A percentile compares a stretch with the other conserved stretches of the same genome.
Conservation (phyloP, 2,329 filamentous ascomycete species). For the Didymella lethalis region DNA sequence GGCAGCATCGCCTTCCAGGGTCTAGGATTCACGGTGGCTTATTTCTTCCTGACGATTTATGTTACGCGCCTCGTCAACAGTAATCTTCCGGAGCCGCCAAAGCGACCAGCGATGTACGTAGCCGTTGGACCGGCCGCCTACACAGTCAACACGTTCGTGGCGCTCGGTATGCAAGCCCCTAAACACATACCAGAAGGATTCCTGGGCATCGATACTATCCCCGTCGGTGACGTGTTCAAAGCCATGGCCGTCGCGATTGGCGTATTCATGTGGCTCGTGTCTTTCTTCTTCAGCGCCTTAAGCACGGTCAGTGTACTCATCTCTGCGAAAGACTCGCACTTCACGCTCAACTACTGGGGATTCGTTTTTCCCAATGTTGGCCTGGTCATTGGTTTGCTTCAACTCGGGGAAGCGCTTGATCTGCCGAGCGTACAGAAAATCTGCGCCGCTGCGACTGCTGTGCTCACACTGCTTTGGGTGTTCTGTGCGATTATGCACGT, state of each 20-base stretch:
- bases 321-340: slow-evolving; percentile 50
- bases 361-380: slow-evolving; percentile 71
- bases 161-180: slow-evolving; percentile 54
- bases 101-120: slow-evolving; percentile 60
- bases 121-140: slow-evolving; percentile 54
- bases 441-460: slow-evolving; percentile 62
- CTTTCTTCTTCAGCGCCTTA: slow-evolving; percentile 60
- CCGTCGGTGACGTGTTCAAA: slow-evolving; percentile 50
- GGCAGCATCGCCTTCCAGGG: slow-evolving; percentile 74
- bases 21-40: slow-evolving; percentile 69
- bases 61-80: slow-evolving; percentile 74
- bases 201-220: slow-evolving; percentile 43
- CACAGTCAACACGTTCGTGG: slow-evolving; percentile 40
- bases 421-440: slow-evolving; percentile 62
- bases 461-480: slow-evolving; percentile 63
- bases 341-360: slow-evolving; percentile 58
- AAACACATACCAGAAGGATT: slow-evolving; percentile 46
- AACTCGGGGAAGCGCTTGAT: slow-evolving; percentile 61
- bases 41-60: slow-evolving; percentile 73
- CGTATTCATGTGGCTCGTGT: slow-evolving; percentile 58
- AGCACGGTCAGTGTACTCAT: slow-evolving; percentile 49
- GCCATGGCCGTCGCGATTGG: slow-evolving; percentile 54
- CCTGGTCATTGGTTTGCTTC: slow-evolving; percentile 62
- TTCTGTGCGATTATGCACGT: slow-evolving; percentile 61
- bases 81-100: slow-evolving; percentile 56